Conservation (phyloP, 495 filamentous ascomycete genomes). For the Xylaria palmicola region DNA sequence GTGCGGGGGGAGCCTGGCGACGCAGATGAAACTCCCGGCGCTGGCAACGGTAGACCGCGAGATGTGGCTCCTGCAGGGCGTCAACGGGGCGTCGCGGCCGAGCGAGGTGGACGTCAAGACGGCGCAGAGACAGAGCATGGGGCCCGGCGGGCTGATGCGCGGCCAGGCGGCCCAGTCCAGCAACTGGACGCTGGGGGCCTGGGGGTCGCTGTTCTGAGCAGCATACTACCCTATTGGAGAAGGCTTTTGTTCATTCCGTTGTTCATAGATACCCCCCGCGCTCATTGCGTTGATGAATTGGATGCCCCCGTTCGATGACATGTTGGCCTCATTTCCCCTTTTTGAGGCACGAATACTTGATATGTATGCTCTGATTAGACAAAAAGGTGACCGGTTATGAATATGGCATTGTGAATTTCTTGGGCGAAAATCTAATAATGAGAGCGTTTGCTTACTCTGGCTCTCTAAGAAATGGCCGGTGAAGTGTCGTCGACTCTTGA, state of each 20-base stretch:
- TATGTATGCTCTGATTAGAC: no score
- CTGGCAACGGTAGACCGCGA: conserved; percentile 85
- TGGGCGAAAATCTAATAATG: no score
- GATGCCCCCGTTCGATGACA: not conserved
- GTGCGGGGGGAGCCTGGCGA: conserved; percentile 82
- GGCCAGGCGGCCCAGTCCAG: conserved; percentile 55
- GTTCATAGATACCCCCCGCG: conserved; percentile 24
- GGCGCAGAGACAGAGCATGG: conserved; percentile 59
- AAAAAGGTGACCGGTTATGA: no score
- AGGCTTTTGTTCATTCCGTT: conserved; percentile 1
- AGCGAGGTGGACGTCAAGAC: conserved; percentile 56
- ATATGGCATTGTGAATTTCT: no score
- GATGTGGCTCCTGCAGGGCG: conserved; percentile 73
- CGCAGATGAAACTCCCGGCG: conserved; percentile 73
- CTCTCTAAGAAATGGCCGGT: no score
- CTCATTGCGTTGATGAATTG: conserved; percentile 5
- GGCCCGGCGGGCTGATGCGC: conserved; percentile 53
- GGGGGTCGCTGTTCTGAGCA: conserved; percentile 51
- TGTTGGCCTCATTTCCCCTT: no score
- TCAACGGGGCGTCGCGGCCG: conserved; percentile 66
- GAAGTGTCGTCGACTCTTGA: no score
- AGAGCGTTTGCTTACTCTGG: no score
- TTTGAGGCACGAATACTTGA: no score
- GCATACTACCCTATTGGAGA: not conserved
- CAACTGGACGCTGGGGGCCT: conserved; percentile 78